phyloP scores from a whole-genome alignment of 345 rosid genomes.

The Brassica napus region Da-Ae NC_063446.1:7899001-7899500 shows the following conservation, averaged over 20 bases:
- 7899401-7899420: constrained; percentile 37
- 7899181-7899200: not conserved
- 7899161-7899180: not conserved
- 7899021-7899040: too few species aligned
- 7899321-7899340: constrained; percentile 44
- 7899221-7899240: not conserved
- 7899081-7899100: too few species aligned
- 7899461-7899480: constrained; percentile 45
- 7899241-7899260: not conserved
- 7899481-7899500: constrained; percentile 43
- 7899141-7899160: too few species aligned
- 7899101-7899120: too few species aligned
- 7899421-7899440: constrained; percentile 45
- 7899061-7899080: too few species aligned
- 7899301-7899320: not conserved
- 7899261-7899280: not conserved
- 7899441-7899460: constrained; percentile 52
- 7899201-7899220: not conserved
- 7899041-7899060: too few species aligned
- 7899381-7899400: not conserved
- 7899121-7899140: too few species aligned
- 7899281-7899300: not conserved
- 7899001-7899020: too few species aligned
- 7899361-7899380: constrained; percentile 42
- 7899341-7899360: constrained; percentile 56